Percentiles rank a stretch among this genome's conserved stretches.
Conservation (phyloP, 495 filamentous ascomycete species). For the Penicillium egyptiacum region DNA sequence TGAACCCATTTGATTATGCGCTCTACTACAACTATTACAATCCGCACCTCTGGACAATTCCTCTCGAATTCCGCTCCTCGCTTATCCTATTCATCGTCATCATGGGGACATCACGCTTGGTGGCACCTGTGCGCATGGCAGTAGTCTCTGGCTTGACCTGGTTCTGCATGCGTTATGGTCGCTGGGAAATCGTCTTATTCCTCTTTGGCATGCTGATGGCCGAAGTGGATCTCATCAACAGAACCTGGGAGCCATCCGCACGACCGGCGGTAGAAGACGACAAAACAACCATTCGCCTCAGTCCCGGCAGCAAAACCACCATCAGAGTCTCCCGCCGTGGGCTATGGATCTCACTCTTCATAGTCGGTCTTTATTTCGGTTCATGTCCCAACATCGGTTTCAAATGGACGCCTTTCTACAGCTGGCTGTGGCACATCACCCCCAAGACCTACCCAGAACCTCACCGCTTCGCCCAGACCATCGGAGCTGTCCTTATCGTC, state of each 20-base stretch:
- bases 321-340: slow-evolving; percentile 46
- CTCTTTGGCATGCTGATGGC: slow-evolving; percentile 59
- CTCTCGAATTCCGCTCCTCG: slow-evolving; percentile 65
- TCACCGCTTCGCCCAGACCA: slow-evolving; percentile 47
- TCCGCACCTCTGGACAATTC: slow-evolving; percentile 72
- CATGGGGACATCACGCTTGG: slow-evolving; percentile 54
- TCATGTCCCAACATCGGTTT: slow-evolving; percentile 45
- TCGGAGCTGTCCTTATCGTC: slow-evolving; percentile 57
- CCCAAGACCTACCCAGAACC: slow-evolving; percentile 45
- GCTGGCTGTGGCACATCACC: slow-evolving; percentile 42
- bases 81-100: slow-evolving; percentile 63
- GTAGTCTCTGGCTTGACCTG: slow-evolving; percentile 46
- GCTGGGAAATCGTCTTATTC: slow-evolving; percentile 62
- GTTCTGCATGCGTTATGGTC: slow-evolving; percentile 58
- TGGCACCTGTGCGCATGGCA: slow-evolving; percentile 45
- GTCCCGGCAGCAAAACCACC: slow-evolving; percentile 29
- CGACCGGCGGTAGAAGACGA: slow-evolving; percentile 12
- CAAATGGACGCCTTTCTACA: slow-evolving; percentile 48
- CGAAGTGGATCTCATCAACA: slow-evolving; percentile 55
- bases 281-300: slow-evolving; percentile 25
- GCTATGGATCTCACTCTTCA: slow-evolving; percentile 54
- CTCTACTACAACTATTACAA: slow-evolving; percentile 60
- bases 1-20: slow-evolving; percentile 56
- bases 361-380: slow-evolving; percentile 45
- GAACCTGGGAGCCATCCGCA: slow-evolving; percentile 38